A percentile compares a stretch with the other conserved stretches of the same genome.
Evolutionary conservation across 176 grass and related monocot genomes (phyloP).

Genomic region (Juncus effusus): DNA sequence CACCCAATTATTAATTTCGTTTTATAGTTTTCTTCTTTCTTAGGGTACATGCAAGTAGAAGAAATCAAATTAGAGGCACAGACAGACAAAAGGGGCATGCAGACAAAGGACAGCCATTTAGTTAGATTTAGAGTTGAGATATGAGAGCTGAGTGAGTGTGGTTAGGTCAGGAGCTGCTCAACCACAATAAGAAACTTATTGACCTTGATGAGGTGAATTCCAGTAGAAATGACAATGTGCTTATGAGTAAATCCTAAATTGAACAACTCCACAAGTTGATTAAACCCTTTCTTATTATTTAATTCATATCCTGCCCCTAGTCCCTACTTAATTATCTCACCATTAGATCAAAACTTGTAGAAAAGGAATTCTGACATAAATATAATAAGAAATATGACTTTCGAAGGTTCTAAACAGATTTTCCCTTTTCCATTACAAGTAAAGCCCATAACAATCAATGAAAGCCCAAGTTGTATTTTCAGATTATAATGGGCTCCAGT

Average conservation of each 20-base stretch:
- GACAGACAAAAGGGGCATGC: too few relatives aligned
- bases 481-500: neutral
- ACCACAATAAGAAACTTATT: constrained; percentile 23
- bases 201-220: constrained; percentile 12
- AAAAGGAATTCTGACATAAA: neutral
- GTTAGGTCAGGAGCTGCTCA: constrained; percentile 27
- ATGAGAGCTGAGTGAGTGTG: neutral
- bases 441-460: constrained; percentile 1
- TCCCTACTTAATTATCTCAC: too few relatives aligned
- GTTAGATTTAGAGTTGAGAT: too few relatives aligned
- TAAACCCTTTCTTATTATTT: neutral
- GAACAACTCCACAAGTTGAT: constrained; percentile 17
- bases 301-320: too few relatives aligned
- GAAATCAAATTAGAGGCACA: too few relatives aligned
- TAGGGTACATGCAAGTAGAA: neutral
- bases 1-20: too few relatives aligned
- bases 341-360: constrained; percentile 8
- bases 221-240: constrained; percentile 3
- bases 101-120: too few relatives aligned
- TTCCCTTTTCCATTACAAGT: neutral
- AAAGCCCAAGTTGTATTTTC: neutral
- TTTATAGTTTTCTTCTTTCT: too few relatives aligned
- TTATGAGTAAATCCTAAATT: neutral
- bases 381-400: neutral
- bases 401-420: neutral